Base-by-base conservation (phyloP, 495 filamentous ascomycete species). In the Viridothelium virens region DNA sequence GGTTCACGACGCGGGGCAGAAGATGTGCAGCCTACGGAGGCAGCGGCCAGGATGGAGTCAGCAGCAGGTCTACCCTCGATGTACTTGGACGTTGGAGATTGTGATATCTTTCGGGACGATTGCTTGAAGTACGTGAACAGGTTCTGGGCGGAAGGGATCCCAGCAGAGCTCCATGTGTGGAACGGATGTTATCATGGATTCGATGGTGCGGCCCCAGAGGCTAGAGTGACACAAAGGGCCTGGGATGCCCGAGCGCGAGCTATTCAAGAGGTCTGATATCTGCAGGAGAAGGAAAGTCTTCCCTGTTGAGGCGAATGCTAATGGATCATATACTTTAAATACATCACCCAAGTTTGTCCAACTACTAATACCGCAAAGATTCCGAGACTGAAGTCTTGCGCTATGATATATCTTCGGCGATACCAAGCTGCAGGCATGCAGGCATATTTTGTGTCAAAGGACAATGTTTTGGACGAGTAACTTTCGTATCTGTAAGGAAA, bases 101-200 rank as follows among this genome's bases (percentile, higher is more conserved):
- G 68, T 38, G 69, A 71, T 53, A 34, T 69, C 6, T 71, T 71
- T 63, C 56, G 64, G 11, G 67, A 69, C 36, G 69, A 71, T 41
- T 37, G 48, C 34, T 41, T 71, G 41, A 47, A 71, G 38, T 71
- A 69, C 53, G 69, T 65, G 14, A 36, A 50, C n/a, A 71, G 44
- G 62, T 62, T 71, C 33, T 67, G 64, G 31, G 44, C 66, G 31
- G 69, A 67, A 1, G 69, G 67, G 14, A 62, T 69, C 18, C 38
- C 36, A 25, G 64, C 63, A 33, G 69, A 71, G 64, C 62, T 69
- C 7, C 69, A 71, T 39, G 3, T 71, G 31, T 64, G 47, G 11
- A 63, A 63, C 4, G 53, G 65, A 31, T 61, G 66, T 16, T 64
- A 67, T 4, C 69, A 71, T 47, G 69, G 38, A 1, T 69, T 63